Evolutionary conservation across 2,329 filamentous ascomycete species (phyloP), one percentile per base, ranked within the genome.

Genomic region (Neonectria punicea): DNA sequence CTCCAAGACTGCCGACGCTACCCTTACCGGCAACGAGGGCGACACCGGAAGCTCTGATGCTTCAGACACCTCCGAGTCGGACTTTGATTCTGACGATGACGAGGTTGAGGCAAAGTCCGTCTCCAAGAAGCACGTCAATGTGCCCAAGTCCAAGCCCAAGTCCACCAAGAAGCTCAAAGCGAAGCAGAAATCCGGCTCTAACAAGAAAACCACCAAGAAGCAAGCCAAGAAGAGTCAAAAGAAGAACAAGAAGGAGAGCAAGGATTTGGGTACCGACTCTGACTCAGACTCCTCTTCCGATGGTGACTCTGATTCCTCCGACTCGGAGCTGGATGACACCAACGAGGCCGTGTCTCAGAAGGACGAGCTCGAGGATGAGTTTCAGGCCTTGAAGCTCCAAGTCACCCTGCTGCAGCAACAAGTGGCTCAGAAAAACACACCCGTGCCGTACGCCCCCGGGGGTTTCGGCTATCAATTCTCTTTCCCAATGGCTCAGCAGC

Each of bases 331-430:
- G 41, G 67, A 73, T 20, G 63, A 63, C 18, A 59, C 54, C 28
- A 65, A 54, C 8, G 16, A 55, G 13, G 51, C 54, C 1, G 25
- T 44, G 20, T 46, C 54, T 34, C 16, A 63, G 46, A 34, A 65
- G 20, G 32, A 69, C 13, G 68, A 70, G 5, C 66, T 80, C 20
- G 65, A 73, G 53, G 61, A 66, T 8, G 77, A 80, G 5, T 65
- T 79, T 18, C 69, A 74, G 22, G 63, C 74, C n/a, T 70, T 80
- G 53, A 68, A 73, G 44, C 67, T 74, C 14, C 74, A 75, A 22
- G 49, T 77, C 9, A 58, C 69, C 6, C 71, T 74, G 30, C 68
- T 77, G 6, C 73, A 74, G 49, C 61, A 62, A 14, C 73, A 74
- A 53, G 46, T 74, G 25, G 10, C 62, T 16, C 54, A 61, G 44